These are phyloP conservation scores for Penicillium sumatraense DNA, from an alignment of 2,329 filamentous ascomycete species.

Conservation along the genomic window DNA sequence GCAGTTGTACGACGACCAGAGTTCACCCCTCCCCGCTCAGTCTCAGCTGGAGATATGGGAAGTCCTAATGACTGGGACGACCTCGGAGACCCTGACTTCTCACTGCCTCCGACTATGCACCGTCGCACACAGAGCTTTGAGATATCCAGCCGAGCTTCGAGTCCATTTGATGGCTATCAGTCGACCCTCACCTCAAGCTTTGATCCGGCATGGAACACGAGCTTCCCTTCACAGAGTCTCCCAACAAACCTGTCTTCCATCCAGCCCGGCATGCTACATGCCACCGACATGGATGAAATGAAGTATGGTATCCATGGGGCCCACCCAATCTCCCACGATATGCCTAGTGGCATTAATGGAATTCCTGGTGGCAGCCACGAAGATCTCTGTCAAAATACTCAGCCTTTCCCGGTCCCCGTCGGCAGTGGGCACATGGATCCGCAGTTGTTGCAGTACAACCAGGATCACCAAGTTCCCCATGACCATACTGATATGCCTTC, in stretches of 20 bases:
- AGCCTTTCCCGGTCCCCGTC: constrained; percentile 29
- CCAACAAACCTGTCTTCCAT: constrained; percentile 54
- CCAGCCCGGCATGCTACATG: constrained; percentile 43
- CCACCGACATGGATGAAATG: constrained; percentile 23
- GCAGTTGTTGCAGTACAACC: constrained; percentile 41
- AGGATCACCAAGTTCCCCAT: constrained; percentile 4
- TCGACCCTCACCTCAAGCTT: background rate
- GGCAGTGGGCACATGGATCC: constrained; percentile 46
- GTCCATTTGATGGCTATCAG: constrained; percentile 30
- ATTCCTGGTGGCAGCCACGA: constrained; percentile 49
- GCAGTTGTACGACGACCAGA: constrained; percentile 33
- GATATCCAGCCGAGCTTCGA: constrained; percentile 38
- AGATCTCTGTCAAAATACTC: constrained; percentile 45
- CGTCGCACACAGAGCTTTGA: constrained; percentile 32
- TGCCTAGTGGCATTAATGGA: constrained; percentile 45
- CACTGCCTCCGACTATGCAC: constrained; percentile 25
- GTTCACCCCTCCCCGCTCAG: constrained; percentile 22
- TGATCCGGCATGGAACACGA: constrained; percentile 56
- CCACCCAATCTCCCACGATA: constrained; percentile 35
- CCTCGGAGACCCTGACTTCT: constrained; percentile 9
- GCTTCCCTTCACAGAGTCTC: constrained; percentile 60
- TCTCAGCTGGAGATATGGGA: constrained; percentile 6
- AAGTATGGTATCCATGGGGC: background rate
- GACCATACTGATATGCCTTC: constrained; percentile 6
- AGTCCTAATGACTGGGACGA: constrained; percentile 44